Evolutionary conservation across 768 basidiomycete genomes (phyloP).

Genomic region (Pilatotrama ljubarskyi): DNA sequence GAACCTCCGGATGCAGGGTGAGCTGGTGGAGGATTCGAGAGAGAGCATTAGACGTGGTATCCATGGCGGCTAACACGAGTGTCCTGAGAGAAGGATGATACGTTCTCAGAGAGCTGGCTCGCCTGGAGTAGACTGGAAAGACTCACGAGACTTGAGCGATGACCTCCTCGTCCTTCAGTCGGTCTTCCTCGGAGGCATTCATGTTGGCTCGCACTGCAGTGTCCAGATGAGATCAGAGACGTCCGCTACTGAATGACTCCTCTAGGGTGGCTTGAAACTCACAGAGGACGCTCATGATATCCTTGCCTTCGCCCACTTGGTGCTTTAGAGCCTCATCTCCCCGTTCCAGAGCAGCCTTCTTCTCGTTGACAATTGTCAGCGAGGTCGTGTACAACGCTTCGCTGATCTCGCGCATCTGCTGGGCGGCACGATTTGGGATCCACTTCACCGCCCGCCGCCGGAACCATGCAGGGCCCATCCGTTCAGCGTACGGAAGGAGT

Average conservation of each 20-base stretch:
- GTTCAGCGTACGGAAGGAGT: slow-evolving; percentile 14
- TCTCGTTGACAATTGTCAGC: slow-evolving; percentile 36
- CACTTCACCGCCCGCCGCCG: slow-evolving; percentile 34
- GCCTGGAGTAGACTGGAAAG: too few species aligned
- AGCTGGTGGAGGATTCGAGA: slow-evolving; percentile 24
- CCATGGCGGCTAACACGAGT: slow-evolving; percentile 29
- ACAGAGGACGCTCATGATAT: slow-evolving; percentile 50
- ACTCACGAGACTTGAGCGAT: slow-evolving; percentile 35
- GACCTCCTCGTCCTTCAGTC: slow-evolving; percentile 34
- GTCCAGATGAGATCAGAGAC: neutral
- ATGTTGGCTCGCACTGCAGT: slow-evolving; percentile 38
- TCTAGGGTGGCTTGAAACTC: slow-evolving; percentile 12
- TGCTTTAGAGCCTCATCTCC: slow-evolving; percentile 36
- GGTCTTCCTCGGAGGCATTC: slow-evolving; percentile 22
- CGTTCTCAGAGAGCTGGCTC: too few species aligned
- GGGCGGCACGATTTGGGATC: slow-evolving; percentile 34
- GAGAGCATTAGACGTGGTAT: slow-evolving; percentile 32
- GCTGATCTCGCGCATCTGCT: slow-evolving; percentile 35
- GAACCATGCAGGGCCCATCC: slow-evolving; percentile 27
- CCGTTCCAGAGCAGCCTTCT: slow-evolving; percentile 35
- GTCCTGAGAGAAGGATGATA: slow-evolving; percentile 11
- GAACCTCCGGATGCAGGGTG: slow-evolving; percentile 35
- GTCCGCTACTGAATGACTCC: neutral
- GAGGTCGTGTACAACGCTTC: slow-evolving; percentile 38
- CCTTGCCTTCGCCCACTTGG: slow-evolving; percentile 41